Percentiles rank a stretch among this genome's conserved stretches.
Conservation (phyloP, 441 rosid genomes). For the Cnidoscolus chayamansa region DNA sequence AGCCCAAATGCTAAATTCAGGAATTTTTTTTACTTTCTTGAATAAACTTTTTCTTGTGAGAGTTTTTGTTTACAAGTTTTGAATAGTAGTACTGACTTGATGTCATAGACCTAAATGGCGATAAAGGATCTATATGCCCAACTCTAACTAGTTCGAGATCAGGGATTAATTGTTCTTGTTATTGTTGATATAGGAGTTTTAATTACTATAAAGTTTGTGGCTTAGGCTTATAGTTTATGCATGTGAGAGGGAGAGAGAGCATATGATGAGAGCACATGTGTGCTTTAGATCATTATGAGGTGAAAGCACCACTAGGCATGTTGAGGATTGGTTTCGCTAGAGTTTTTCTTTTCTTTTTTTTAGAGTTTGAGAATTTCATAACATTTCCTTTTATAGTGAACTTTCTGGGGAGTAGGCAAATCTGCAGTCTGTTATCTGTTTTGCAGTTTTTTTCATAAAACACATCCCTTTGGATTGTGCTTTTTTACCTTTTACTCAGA, state of each 20-base stretch:
- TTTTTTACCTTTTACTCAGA: neutral
- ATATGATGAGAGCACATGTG: no score
- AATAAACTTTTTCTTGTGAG: neutral
- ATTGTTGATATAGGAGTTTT: neutral
- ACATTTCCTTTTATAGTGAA: neutral
- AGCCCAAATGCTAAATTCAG: neutral
- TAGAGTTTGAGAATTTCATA: neutral
- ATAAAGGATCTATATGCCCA: no score
- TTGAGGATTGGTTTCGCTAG: neutral
- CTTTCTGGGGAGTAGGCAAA: neutral
- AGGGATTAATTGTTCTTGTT: no score
- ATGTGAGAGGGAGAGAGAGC: neutral
- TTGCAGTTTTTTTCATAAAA: neutral
- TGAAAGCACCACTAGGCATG: neutral
- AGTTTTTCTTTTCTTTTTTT: neutral
- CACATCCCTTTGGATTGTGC: neutral
- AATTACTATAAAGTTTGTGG: neutral
- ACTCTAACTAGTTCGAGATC: no score
- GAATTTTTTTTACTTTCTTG: neutral
- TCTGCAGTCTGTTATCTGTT: neutral
- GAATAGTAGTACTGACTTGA: no score
- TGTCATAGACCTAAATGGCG: no score
- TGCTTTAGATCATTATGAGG: neutral
- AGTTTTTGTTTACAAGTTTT: no score
- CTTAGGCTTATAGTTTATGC: neutral